These are phyloP conservation scores for Daucus carota DNA, from an alignment of 129 eudicot genomes.

Conservation along the genomic window DNA sequence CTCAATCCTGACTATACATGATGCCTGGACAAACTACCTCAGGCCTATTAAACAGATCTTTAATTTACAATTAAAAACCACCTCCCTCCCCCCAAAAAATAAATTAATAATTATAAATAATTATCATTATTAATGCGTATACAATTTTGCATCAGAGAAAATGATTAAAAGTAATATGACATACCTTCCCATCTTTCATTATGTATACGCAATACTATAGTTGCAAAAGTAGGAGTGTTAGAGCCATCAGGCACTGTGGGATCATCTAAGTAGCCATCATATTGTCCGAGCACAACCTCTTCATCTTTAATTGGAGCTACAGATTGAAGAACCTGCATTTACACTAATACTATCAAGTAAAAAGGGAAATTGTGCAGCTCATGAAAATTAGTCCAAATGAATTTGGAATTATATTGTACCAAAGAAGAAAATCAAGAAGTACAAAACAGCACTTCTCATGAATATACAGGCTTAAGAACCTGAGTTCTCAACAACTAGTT, in stretches of 20 bases:
- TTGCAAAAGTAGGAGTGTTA: slow-evolving; percentile 96
- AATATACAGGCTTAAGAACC: neutral
- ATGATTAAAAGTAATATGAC: neutral
- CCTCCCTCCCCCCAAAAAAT: neutral
- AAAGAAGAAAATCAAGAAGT: neutral
- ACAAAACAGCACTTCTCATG: neutral
- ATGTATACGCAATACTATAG: slow-evolving; percentile 70
- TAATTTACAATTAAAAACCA: neutral
- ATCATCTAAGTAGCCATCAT: slow-evolving; percentile 84
- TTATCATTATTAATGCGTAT: neutral
- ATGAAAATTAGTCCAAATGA: neutral
- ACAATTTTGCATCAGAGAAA: neutral
- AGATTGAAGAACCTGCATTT: slow-evolving; percentile 78
- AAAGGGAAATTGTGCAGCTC: neutral
- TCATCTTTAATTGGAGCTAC: slow-evolving; percentile 63
- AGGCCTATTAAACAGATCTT: neutral
- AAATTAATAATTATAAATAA: no score
- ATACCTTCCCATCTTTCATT: slow-evolving; percentile 99
- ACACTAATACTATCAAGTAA: slow-evolving; percentile 10
- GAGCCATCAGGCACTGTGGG: slow-evolving; percentile 94
- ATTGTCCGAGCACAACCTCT: slow-evolving; percentile 98
- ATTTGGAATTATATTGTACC: neutral
- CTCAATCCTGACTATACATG: neutral
- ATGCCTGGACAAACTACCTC: neutral
- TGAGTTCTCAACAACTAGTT: neutral